These are phyloP conservation scores for Hansenula sp. DNA, from an alignment of 1,139 yeast genomes.

Conservation along the genomic window DNA sequence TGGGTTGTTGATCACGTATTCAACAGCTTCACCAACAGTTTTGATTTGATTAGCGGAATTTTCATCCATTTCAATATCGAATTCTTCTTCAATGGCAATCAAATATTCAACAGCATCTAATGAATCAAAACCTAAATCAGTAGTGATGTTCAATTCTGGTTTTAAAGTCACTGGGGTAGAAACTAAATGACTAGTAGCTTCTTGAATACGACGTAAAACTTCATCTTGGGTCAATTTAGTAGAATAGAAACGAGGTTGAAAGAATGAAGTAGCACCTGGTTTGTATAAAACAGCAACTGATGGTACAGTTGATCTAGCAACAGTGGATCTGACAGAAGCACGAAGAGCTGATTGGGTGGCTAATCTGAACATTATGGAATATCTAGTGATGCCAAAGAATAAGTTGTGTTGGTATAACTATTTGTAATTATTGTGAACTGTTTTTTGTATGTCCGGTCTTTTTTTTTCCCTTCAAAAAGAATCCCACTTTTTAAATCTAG, in stretches of 20 bases:
- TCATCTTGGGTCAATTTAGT: slow-evolving; percentile 20
- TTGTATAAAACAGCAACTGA: slow-evolving; percentile 6
- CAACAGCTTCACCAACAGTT: slow-evolving; percentile 65
- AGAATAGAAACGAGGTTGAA: slow-evolving; percentile 20
- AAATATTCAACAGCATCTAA: slow-evolving; percentile 68
- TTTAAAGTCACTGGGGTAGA: slow-evolving; percentile 23
- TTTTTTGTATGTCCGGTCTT: too few species aligned
- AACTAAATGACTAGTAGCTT: slow-evolving; percentile 20
- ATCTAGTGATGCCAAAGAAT: too few species aligned
- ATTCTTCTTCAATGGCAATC: slow-evolving; percentile 70
- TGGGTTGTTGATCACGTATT: slow-evolving; percentile 42
- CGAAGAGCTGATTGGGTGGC: slow-evolving; percentile 19
- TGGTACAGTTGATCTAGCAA: slow-evolving; percentile 4
- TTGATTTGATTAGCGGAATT: slow-evolving; percentile 61
- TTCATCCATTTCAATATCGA: slow-evolving; percentile 66
- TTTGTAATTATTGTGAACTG: too few species aligned
- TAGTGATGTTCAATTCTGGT: slow-evolving; percentile 25
- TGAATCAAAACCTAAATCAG: slow-evolving; percentile 64
- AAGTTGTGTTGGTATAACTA: too few species aligned
- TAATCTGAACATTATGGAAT: slow-evolving; percentile 20
- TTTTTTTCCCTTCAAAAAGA: too few species aligned
- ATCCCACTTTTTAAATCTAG: not conserved
- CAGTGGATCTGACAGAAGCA: slow-evolving; percentile 7
- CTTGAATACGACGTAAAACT: slow-evolving; percentile 23
- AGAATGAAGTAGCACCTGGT: slow-evolving; percentile 6